Evolutionary conservation across 2,329 filamentous ascomycete species (phyloP), one percentile per base, ranked within the genome.

Genomic region (Cercospora beticola): DNA sequence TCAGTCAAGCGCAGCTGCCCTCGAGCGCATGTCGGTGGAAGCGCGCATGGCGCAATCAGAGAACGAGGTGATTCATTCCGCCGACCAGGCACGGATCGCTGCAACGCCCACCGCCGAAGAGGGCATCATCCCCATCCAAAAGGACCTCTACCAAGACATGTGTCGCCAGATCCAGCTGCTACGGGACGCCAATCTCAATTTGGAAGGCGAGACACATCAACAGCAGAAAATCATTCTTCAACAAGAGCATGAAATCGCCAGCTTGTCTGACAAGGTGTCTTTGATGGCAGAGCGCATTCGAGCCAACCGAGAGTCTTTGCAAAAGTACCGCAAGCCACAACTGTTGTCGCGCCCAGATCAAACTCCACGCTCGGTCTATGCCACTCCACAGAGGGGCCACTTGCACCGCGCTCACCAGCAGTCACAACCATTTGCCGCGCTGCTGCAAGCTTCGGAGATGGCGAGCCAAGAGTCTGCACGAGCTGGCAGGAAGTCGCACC

Each of bases 21-120:
- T 92, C 9, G 94, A 96, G 80, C 89, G 93, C 28, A 93, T 94
- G 73, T 91, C 90, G 40, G 94, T 97, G 5, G 94, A 97, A 80
- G 91, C 97, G 75, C 92, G 95, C 72, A 94, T 97, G 87, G 91
- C 90, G n/a, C 88, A 92, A 70, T 87, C 91, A 23, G 93, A 97
- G 80, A 90, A 97, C 21, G 92, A 97, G 70, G 92, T 94, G 12
- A 83, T 97, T 30, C 90, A 93, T 69, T 85, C 86, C 70, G 89
- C 89, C 14, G 91, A 95, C 76, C 87, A 91, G 77, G 62, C 87
- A 86, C 62, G 88, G 84, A 68, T 81, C 86, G 66, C 85, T 82
- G 72, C 81, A 81, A 6, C 83, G 82, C 21, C 82, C 5, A 86
- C 88, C 62, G 84, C 85, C 23, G 83, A 85, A 30, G 71, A 74